phyloP scores from a whole-genome alignment of 805 yeast genomes.

The Grigorovia yakushimaensis region DNA sequence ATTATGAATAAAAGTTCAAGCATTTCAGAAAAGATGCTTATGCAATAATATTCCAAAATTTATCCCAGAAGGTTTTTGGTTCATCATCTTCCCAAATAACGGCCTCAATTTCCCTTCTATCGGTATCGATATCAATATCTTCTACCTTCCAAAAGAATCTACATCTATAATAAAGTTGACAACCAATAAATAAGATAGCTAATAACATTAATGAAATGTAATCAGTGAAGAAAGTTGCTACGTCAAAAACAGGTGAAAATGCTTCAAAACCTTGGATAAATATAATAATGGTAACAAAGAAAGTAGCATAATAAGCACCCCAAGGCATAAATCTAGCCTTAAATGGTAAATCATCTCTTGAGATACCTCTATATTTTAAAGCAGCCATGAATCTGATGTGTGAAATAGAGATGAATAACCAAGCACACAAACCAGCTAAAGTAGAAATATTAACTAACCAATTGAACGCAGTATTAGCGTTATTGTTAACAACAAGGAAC shows the following conservation, averaged over 20 bases:
- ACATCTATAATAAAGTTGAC: slow-evolving; percentile 41
- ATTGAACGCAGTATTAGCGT: slow-evolving; percentile 47
- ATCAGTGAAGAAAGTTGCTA: slow-evolving; percentile 49
- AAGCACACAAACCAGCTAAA: slow-evolving; percentile 56
- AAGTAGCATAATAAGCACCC: slow-evolving; percentile 50
- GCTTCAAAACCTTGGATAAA: slow-evolving; percentile 61
- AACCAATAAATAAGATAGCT: slow-evolving; percentile 40
- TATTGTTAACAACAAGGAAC: slow-evolving; percentile 40
- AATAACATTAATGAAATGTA: slow-evolving; percentile 55
- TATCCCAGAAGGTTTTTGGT: slow-evolving; percentile 44
- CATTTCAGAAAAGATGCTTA: slow-evolving; percentile 4
- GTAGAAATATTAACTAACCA: slow-evolving; percentile 63
- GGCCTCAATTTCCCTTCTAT: slow-evolving; percentile 51
- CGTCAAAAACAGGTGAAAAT: slow-evolving; percentile 46
- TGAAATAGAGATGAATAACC: slow-evolving; percentile 51
- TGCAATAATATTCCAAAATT: slow-evolving; percentile 37
- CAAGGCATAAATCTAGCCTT: slow-evolving; percentile 58
- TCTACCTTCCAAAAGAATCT: slow-evolving; percentile 39
- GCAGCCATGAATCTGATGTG: slow-evolving; percentile 57
- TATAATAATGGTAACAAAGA: slow-evolving; percentile 43
- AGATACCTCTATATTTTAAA: slow-evolving; percentile 48
- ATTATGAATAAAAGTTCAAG: neutral
- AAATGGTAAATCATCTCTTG: slow-evolving; percentile 57
- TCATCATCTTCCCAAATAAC: slow-evolving; percentile 44
- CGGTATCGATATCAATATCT: slow-evolving; percentile 56